A percentile compares a stretch with the other conserved stretches of the same genome.
Evolutionary conservation across 345 rosid species (phyloP).

Genomic region (Syzygium grande): DNA sequence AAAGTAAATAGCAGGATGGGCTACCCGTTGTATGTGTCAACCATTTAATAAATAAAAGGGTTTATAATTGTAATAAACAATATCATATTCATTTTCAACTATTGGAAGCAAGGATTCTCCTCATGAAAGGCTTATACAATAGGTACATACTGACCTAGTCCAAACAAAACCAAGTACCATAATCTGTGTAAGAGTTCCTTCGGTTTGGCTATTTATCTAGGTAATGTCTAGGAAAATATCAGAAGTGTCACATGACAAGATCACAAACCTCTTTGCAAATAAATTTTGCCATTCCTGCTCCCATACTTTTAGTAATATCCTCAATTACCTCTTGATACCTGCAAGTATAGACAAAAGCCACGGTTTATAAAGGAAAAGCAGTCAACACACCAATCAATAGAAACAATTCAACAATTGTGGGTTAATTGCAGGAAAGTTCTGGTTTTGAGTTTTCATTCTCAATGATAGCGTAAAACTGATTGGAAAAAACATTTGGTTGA

Average conservation of each 20-base stretch:
- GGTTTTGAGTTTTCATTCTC: background rate
- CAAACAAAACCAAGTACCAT: background rate
- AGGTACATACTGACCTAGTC: background rate
- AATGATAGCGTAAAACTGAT: background rate
- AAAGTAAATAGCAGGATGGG: background rate
- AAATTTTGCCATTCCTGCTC: conserved; percentile 92
- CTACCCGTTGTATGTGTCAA: background rate
- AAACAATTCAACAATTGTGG: background rate
- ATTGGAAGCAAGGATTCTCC: background rate
- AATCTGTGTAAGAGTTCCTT: background rate
- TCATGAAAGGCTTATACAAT: background rate
- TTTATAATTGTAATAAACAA: no score
- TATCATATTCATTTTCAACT: background rate
- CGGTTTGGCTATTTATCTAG: background rate
- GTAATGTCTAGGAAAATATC: background rate
- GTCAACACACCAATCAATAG: background rate
- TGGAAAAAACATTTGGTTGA: background rate
- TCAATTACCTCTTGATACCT: conserved; percentile 78
- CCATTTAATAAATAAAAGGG: no score
- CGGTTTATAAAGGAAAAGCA: background rate
- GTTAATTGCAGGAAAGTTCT: background rate
- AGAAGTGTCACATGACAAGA: background rate
- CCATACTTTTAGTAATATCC: conserved; percentile 78
- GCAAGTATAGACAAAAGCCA: conserved; percentile 4
- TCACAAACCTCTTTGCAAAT: conserved; percentile 78